phyloP scores from a whole-genome alignment of 129 eudicot species.

The Kitagawia praeruptora region DNA sequence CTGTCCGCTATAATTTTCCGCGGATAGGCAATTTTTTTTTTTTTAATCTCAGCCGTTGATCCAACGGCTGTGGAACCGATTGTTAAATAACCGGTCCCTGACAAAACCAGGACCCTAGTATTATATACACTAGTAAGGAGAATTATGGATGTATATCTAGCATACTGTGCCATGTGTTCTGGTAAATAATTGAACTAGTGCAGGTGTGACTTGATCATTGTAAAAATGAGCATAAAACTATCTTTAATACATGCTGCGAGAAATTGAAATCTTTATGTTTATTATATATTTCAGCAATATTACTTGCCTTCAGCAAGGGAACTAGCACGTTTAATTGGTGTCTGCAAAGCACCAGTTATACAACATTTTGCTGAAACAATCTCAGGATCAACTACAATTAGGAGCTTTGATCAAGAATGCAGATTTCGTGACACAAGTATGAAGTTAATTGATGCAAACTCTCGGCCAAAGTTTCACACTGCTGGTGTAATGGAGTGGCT shows the following conservation, averaged over 20 bases:
- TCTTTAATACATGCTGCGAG: neutral
- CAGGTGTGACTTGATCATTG: neutral
- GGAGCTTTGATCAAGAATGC: constrained; percentile 75
- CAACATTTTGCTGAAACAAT: constrained; percentile 95
- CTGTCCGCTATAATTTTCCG: too few species aligned
- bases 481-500: constrained; percentile 86
- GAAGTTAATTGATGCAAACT: constrained; percentile 56
- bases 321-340: constrained; percentile 72
- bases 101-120: too few species aligned
- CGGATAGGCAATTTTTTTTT: too few species aligned
- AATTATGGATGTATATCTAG: neutral
- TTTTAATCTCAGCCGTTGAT: too few species aligned
- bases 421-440: constrained; percentile 56
- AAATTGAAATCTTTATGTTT: neutral
- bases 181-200: neutral
- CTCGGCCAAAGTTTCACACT: constrained; percentile 65
- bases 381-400: constrained; percentile 76
- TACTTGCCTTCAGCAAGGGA: constrained; percentile 89
- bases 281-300: constrained; percentile 43
- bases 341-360: constrained; percentile 84
- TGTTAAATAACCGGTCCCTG: too few species aligned
- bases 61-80: too few species aligned
- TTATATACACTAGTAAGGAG: neutral
- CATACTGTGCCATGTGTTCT: neutral
- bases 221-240: neutral